phyloP scores from a whole-genome alignment of 441 rosid species.

The Rhodomyrtus psidioides region DNA sequence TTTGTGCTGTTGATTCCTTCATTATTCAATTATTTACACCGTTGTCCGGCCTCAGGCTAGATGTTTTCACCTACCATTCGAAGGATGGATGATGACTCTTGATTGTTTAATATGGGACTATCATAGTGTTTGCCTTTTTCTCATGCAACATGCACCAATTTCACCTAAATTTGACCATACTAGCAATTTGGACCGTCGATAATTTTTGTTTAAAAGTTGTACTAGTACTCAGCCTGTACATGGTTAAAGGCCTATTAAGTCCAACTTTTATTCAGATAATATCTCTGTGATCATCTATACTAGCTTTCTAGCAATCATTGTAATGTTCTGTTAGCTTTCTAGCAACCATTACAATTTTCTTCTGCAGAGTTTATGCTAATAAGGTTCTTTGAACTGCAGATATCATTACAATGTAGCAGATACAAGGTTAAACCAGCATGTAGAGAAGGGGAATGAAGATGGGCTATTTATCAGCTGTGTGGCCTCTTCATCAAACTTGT shows the following conservation, averaged over 20 bases:
- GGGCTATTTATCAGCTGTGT: conserved; percentile 46
- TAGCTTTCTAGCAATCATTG: background rate
- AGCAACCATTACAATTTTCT: background rate
- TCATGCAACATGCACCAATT: background rate
- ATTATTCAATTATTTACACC: background rate
- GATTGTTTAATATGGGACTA: background rate
- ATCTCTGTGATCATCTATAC: background rate
- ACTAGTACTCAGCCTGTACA: background rate
- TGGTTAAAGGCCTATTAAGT: background rate
- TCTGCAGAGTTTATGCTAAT: background rate
- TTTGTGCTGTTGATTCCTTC: background rate
- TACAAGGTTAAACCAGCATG: conserved; percentile 36
- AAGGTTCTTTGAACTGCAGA: conserved; percentile 11
- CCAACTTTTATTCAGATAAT: background rate
- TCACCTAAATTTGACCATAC: background rate
- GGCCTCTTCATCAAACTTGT: conserved; percentile 39
- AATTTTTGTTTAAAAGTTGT: background rate
- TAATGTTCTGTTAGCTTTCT: background rate
- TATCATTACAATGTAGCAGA: conserved; percentile 50
- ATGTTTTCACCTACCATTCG: background rate
- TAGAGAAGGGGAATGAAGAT: conserved; percentile 45
- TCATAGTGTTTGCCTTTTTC: background rate
- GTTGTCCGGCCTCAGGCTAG: background rate
- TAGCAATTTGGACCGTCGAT: rapidly evolving
- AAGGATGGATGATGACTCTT: background rate